Percentiles rank a stretch among this genome's conserved stretches.
Evolutionary conservation across 1,139 yeast species (phyloP).

Genomic region (Chernovozyma sophiae-reginae): DNA sequence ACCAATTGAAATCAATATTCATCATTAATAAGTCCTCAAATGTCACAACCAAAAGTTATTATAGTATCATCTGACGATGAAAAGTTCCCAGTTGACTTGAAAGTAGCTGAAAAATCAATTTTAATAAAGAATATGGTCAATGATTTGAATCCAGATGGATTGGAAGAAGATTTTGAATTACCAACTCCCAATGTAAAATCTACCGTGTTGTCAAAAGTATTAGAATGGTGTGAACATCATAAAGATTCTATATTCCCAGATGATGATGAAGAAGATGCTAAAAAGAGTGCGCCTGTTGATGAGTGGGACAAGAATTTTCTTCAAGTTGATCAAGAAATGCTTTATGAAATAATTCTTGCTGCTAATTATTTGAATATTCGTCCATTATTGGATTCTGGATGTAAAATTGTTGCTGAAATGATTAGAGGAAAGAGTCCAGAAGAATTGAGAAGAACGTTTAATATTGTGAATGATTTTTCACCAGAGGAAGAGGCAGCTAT

Average conservation of each 20-base stretch:
- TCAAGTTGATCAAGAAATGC: conserved; percentile 97
- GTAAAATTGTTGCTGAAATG: conserved; percentile 98
- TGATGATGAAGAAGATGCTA: conserved; percentile 76
- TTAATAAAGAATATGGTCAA: conserved; percentile 87
- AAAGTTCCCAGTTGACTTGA: conserved; percentile 67
- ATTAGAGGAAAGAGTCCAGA: conserved; percentile 94
- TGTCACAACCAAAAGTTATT: conserved; percentile 45
- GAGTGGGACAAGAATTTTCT: conserved; percentile 97
- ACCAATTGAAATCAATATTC: too few species aligned
- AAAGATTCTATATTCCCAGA: conserved; percentile 73
- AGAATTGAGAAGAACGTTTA: conserved; percentile 93
- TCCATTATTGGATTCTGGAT: conserved; percentile 90
- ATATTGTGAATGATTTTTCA: conserved; percentile 92
- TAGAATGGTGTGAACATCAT: conserved; percentile 98
- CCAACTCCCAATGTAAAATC: conserved; percentile 91
- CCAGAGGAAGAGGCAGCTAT: conserved; percentile 99
- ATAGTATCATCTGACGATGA: conserved; percentile 73
- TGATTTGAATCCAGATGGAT: conserved; percentile 64
- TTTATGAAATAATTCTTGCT: conserved; percentile 91
- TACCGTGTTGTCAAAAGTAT: conserved; percentile 81
- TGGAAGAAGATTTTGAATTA: conserved; percentile 69
- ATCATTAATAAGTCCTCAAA: too few species aligned
- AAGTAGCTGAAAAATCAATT: conserved; percentile 86
- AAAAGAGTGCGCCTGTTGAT: conserved; percentile 80
- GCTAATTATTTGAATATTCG: conserved; percentile 94